These are phyloP conservation scores for Phaeotremella skinneri DNA, from an alignment of 768 basidiomycete species.

Conservation along the genomic window DNA sequence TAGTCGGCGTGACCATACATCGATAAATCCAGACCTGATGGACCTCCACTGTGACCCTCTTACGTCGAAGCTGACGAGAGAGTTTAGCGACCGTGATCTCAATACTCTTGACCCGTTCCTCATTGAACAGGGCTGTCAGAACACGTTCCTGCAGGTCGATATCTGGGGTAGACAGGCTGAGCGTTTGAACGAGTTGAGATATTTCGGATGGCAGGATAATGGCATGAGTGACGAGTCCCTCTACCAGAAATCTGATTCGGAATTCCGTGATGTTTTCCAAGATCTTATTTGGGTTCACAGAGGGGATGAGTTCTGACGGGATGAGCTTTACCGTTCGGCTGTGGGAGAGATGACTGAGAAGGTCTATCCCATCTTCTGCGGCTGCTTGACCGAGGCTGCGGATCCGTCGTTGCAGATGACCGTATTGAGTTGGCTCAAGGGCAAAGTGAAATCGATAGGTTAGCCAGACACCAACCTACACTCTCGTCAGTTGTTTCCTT, in stretches of 20 bases:
- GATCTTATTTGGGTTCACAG: not conserved
- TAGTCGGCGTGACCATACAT: slow-evolving; percentile 30
- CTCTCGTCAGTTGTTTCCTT: not conserved
- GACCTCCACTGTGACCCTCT: not conserved
- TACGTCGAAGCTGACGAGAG: not conserved
- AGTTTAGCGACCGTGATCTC: not conserved
- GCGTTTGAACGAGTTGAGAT: not conserved
- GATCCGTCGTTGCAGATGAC: not conserved
- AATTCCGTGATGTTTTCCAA: slow-evolving; percentile 3
- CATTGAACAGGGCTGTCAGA: slow-evolving; percentile 16
- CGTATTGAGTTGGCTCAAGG: not conserved
- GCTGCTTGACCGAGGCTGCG: not conserved
- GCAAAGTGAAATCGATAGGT: slow-evolving; percentile 4
- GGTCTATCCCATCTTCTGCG: not conserved
- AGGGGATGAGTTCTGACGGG: not conserved
- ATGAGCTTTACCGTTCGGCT: not conserved
- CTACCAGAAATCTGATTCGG: slow-evolving; percentile 13
- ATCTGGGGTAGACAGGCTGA: not conserved
- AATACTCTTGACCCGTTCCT: slow-evolving; percentile 21
- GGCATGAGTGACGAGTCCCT: slow-evolving; percentile 11
- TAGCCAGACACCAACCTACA: slow-evolving; percentile 7
- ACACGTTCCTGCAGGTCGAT: slow-evolving; percentile 10
- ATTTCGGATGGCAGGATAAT: slow-evolving; percentile 16
- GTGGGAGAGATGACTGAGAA: not conserved
- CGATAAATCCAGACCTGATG: slow-evolving; percentile 14